A percentile compares a stretch with the other conserved stretches of the same genome.
Conservation (phyloP, 345 rosid genomes). For the Raphanus sativus region DNA sequence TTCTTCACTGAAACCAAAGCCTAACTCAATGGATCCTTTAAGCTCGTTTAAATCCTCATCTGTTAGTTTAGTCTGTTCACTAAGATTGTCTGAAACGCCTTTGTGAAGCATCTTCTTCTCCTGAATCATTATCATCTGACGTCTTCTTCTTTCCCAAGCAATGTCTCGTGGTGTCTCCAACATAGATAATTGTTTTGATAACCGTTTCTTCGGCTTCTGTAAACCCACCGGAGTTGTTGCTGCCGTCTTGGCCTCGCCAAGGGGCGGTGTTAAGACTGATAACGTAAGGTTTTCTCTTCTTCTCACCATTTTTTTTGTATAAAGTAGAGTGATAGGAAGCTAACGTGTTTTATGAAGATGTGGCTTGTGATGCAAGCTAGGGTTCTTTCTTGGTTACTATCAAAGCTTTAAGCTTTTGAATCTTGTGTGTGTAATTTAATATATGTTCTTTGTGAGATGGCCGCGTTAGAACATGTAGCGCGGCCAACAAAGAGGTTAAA, state of each 20-base stretch:
- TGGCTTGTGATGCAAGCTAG: constrained; percentile 12
- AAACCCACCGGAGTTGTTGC: constrained; percentile 50
- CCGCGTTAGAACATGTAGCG: constrained; percentile 41
- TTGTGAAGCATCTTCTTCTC: constrained; percentile 40
- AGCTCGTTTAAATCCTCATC: constrained; percentile 84
- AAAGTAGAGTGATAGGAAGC: background rate
- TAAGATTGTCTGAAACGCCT: constrained; percentile 43
- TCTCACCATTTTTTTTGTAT: constrained; percentile 30
- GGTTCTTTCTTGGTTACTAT: background rate
- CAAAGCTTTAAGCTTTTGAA: constrained; percentile 28
- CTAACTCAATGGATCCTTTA: constrained; percentile 92
- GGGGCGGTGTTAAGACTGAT: constrained; percentile 28
- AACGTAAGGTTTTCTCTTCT: constrained; percentile 24
- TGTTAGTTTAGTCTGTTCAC: constrained; percentile 60
- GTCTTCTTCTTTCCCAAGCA: constrained; percentile 86
- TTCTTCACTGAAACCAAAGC: constrained; percentile 89
- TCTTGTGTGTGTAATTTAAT: background rate
- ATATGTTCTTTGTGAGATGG: constrained; percentile 36
- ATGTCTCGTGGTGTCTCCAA: constrained; percentile 70
- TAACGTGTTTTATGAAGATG: constrained; percentile 1
- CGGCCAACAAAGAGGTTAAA: constrained; percentile 44
- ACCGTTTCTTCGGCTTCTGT: constrained; percentile 38
- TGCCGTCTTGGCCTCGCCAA: constrained; percentile 44
- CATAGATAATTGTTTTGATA: constrained; percentile 83
- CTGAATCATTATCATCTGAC: constrained; percentile 60